Evolutionary conservation across 2,329 filamentous ascomycete species (phyloP).

Genomic region (Cercospora citrullina): DNA sequence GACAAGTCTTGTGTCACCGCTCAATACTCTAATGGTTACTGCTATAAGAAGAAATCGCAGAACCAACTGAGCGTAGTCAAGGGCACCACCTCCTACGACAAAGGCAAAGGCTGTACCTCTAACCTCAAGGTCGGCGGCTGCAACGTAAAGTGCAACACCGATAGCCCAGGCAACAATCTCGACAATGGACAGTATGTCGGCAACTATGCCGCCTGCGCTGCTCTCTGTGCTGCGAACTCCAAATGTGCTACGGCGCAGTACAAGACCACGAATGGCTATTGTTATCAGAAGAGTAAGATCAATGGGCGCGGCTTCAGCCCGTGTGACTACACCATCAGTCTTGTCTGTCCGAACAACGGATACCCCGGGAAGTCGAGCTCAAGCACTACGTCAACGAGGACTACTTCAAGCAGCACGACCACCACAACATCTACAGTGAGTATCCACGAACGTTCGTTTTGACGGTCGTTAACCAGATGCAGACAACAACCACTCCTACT

Average conservation of each 20-base stretch:
- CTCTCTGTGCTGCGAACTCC: neutral
- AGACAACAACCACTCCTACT: neutral
- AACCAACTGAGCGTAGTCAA: neutral
- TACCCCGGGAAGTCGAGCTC: neutral
- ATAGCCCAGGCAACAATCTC: constrained; percentile 3
- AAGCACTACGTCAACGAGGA: neutral
- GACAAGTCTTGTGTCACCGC: neutral
- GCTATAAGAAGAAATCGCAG: neutral
- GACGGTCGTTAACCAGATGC: neutral
- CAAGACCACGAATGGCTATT: neutral
- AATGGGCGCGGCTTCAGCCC: neutral
- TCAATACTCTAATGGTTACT: neutral
- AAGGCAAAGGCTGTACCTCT: neutral
- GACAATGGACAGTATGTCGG: neutral
- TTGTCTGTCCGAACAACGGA: neutral
- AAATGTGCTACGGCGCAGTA: neutral
- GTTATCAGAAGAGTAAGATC: neutral
- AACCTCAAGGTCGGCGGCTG: neutral
- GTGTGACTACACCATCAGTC: neutral
- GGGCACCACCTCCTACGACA: neutral
- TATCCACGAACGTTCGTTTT: neutral
- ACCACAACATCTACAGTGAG: neutral
- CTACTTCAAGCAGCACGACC: neutral
- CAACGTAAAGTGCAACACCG: neutral
- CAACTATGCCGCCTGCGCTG: neutral